Base-by-base conservation (phyloP, 306 rosid species). In the Nissolia schottii region DNA sequence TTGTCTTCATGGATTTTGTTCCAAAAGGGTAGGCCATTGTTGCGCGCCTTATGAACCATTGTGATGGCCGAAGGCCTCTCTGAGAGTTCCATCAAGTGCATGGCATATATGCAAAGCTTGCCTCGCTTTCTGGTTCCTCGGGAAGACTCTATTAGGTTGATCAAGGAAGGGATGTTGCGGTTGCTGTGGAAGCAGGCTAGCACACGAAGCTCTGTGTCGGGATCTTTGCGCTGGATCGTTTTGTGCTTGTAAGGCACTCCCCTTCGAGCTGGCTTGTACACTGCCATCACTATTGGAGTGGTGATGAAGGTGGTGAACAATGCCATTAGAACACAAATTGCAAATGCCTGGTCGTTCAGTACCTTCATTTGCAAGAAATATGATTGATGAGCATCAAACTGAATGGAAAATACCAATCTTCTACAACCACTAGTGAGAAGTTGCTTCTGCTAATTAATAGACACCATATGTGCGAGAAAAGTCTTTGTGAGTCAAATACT, bases 51-150 rank as follows among this genome's bases (percentile, higher is more conserved):
- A 19, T 89, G 96, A 37, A 89, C 92, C 90, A 87, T 87, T 31
- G 92, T 64, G 71, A 89, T 89, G 12, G 96, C 96, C 6, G 96
- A 89, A 37, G 96, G 82, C 65, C 96, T 63, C 77, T 89, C 96
- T 0, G 96, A 87, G 45, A 89, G 88, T 46, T 89, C 96, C 92
- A 89, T 89, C 51, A 89, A 79, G 64, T 89, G 96, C 92, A 89
- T 87, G 46, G 96, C 87, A 34, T 89, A 89, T 24, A 87, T 60
- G 11, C 86, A 87, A 1, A 89, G 84, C 34, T 82, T 85, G 13
- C 92, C 95, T 0, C 79, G 22, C 77, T 81, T 87, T 31, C 84
- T 65, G 3, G 84, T 87, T 8, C 88, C 92, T 0, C 90, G 65
- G 0, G 87, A 85, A 0, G 85, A 85, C 69, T 87, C 92, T 18